phyloP scores from a whole-genome alignment of 108 stramenopile genomes.

The Pseudonitzschia multiseries region DNA sequence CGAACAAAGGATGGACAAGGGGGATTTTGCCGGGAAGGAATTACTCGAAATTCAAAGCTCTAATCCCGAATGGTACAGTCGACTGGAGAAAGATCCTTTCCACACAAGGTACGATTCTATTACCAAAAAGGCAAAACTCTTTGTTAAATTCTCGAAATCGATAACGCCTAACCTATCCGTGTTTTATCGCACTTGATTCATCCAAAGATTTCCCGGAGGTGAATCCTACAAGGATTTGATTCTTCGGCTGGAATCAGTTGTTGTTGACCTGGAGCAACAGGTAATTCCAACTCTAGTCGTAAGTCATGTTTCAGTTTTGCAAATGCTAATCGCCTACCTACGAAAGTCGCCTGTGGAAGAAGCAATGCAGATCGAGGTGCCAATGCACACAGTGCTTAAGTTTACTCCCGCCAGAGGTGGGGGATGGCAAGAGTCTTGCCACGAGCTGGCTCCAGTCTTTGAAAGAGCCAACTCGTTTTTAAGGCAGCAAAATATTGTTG shows the following conservation, averaged over 20 bases:
- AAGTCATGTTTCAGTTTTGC: conserved; percentile 87
- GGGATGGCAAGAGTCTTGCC: conserved; percentile 73
- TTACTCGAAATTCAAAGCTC: conserved; percentile 68
- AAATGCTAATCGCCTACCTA: conserved; percentile 87
- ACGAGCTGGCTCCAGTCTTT: conserved; percentile 32
- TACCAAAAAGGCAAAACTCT: not conserved
- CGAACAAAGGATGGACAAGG: conserved; percentile 67
- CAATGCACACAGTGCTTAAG: conserved; percentile 86
- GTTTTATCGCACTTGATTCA: not conserved
- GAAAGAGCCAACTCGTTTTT: conserved; percentile 13
- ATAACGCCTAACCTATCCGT: not conserved
- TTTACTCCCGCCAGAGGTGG: conserved; percentile 85
- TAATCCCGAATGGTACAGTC: conserved; percentile 73
- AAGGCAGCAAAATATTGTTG: not conserved
- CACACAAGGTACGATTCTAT: conserved; percentile 52
- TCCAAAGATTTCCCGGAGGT: conserved; percentile 82
- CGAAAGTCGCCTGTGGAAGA: conserved; percentile 73
- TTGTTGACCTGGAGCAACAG: conserved; percentile 91
- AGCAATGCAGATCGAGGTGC: conserved; percentile 81
- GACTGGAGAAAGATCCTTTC: conserved; percentile 76
- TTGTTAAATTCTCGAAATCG: not conserved
- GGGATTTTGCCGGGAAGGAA: conserved; percentile 84
- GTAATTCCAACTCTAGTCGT: conserved; percentile 84
- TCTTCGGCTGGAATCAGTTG: conserved; percentile 67
- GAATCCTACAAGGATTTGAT: conserved; percentile 89